phyloP scores from a whole-genome alignment of 805 yeast species.

The Candida gorgasii region DNA sequence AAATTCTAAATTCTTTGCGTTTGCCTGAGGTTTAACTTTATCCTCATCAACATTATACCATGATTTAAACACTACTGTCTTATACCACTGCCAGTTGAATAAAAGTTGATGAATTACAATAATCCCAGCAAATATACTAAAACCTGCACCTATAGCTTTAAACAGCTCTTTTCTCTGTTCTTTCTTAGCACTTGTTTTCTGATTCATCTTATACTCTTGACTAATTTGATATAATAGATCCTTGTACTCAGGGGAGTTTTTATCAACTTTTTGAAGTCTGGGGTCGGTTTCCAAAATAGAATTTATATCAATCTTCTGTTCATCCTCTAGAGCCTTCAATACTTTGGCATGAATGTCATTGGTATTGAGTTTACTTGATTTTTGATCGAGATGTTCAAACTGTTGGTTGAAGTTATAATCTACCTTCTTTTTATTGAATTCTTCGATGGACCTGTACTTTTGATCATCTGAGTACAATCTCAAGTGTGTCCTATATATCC shows the following conservation, averaged over 20 bases:
- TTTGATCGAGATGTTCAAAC: neutral
- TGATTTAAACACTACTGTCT: conserved; percentile 33
- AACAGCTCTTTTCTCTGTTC: conserved; percentile 45
- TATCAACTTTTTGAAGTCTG: conserved; percentile 24
- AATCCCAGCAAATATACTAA: conserved; percentile 43
- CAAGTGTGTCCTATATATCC: neutral
- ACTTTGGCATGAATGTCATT: conserved; percentile 11
- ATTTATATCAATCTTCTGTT: conserved; percentile 21
- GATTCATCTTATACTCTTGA: conserved; percentile 25
- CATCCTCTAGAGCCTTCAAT: conserved; percentile 16
- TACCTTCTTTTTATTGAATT: conserved; percentile 36
- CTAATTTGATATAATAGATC: conserved; percentile 29
- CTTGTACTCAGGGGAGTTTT: conserved; percentile 39
- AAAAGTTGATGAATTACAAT: conserved; percentile 42
- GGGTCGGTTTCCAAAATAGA: conserved; percentile 33
- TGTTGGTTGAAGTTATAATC: conserved; percentile 14
- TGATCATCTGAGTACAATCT: conserved; percentile 5
- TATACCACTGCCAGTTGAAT: conserved; percentile 44
- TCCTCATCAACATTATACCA: conserved; percentile 29
- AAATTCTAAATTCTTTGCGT: conserved; percentile 26
- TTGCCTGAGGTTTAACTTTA: conserved; percentile 24
- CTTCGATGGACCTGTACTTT: conserved; percentile 28
- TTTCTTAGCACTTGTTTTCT: conserved; percentile 26
- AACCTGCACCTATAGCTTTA: conserved; percentile 41
- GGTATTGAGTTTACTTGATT: conserved; percentile 1